These are phyloP conservation scores for Lotmaria passim DNA, from an alignment of 208 protist species.

Conservation along the genomic window DNA sequence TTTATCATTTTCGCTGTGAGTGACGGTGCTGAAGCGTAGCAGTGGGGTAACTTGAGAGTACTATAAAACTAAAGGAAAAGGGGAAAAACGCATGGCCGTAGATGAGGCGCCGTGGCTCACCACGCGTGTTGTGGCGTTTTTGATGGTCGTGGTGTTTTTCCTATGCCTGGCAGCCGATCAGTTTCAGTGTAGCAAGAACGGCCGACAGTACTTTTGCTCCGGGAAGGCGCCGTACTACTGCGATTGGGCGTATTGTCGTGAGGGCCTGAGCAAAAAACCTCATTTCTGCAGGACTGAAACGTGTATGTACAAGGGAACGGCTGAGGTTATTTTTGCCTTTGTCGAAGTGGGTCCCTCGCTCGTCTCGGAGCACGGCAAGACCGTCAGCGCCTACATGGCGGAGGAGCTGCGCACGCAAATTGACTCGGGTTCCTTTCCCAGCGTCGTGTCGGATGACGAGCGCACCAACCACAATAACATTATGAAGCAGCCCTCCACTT, in stretches of 20 bases:
- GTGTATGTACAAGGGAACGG: slow-evolving; percentile 10
- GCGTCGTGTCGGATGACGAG: background rate
- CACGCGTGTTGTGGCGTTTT: slow-evolving; percentile 27
- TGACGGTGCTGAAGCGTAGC: background rate
- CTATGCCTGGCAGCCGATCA: slow-evolving; percentile 41
- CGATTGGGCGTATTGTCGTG: background rate
- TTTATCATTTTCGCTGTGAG: background rate
- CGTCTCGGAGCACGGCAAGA: slow-evolving; percentile 8
- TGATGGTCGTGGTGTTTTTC: slow-evolving; percentile 36
- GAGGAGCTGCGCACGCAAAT: slow-evolving; percentile 11
- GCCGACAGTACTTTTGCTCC: slow-evolving; percentile 17
- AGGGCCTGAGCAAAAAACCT: no score
- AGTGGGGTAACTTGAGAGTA: background rate
- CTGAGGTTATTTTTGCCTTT: slow-evolving; percentile 10
- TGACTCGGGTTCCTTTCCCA: background rate
- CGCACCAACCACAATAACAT: no score
- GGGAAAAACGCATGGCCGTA: slow-evolving; percentile 8
- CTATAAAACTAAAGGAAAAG: background rate
- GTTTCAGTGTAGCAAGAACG: slow-evolving; percentile 37
- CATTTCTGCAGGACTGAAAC: no score
- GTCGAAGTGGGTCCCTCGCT: slow-evolving; percentile 32
- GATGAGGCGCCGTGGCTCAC: slow-evolving; percentile 51
- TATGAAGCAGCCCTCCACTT: background rate
- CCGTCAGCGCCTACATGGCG: slow-evolving; percentile 24
- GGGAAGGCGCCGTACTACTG: slow-evolving; percentile 20